These are phyloP conservation scores for Plantago coronopus DNA, from an alignment of 305 asterid species.

Conservation along the genomic window DNA sequence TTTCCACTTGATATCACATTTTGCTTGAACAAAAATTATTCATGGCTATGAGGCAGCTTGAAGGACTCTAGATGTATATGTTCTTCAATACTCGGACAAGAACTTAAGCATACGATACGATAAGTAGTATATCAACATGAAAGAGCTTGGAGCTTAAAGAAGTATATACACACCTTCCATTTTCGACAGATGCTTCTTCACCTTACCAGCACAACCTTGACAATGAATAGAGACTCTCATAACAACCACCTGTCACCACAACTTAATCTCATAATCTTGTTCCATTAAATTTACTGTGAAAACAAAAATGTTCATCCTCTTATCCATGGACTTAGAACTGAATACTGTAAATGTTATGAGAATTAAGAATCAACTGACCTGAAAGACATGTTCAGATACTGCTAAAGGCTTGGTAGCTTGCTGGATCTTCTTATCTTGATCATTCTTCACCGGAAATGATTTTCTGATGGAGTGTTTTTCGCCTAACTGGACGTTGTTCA, in stretches of 20 bases:
- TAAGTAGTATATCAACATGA: neutral
- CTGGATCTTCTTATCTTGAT: conserved; percentile 28
- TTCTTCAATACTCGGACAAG: too few relatives aligned
- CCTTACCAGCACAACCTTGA: conserved; percentile 81
- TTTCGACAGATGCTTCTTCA: conserved; percentile 69
- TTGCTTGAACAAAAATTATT: too few relatives aligned
- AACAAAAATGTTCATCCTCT: too few relatives aligned
- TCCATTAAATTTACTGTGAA: too few relatives aligned
- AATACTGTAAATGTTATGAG: too few relatives aligned
- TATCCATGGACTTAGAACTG: neutral
- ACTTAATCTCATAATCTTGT: conserved; percentile 5
- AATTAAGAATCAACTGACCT: conserved; percentile 24
- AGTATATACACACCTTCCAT: conserved; percentile 87
- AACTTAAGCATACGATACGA: too few relatives aligned
- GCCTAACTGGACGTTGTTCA: conserved; percentile 29
- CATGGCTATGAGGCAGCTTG: too few relatives aligned
- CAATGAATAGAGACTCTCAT: conserved; percentile 86
- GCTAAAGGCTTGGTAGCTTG: conserved; percentile 26
- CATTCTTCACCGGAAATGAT: conserved; percentile 23
- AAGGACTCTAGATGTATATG: too few relatives aligned
- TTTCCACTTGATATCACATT: too few relatives aligned
- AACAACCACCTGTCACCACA: conserved; percentile 58
- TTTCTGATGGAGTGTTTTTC: conserved; percentile 17
- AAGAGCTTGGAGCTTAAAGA: neutral
- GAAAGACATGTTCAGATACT: conserved; percentile 32